Evolutionary conservation across 2,329 filamentous ascomycete species (phyloP).

Genomic region (Magnaporthiopsis incrustans): DNA sequence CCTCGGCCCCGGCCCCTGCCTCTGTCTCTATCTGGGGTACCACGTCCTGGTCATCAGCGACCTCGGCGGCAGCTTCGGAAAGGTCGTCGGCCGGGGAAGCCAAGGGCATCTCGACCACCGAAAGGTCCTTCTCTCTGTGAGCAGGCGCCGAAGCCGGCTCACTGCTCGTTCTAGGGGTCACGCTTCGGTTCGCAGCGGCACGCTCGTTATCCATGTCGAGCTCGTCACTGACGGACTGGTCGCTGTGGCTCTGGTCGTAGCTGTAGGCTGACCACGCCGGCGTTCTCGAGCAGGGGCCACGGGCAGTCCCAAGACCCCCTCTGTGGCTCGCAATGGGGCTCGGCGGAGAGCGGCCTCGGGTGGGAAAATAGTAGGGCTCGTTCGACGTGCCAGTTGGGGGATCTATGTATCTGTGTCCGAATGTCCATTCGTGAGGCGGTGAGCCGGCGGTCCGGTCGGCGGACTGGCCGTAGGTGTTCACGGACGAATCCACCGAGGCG

Average conservation of each 20-base stretch:
- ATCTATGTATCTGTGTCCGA: constrained; percentile 29
- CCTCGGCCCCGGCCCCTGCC: background rate
- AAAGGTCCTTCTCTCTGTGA: background rate
- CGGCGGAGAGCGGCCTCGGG: constrained; percentile 45
- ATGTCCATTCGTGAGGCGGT: constrained; percentile 34
- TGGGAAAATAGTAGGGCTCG: constrained; percentile 37
- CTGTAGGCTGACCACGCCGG: constrained; percentile 14
- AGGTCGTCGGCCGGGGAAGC: background rate
- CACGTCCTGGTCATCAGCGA: background rate
- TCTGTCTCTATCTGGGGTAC: background rate
- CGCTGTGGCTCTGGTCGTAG: constrained; percentile 7
- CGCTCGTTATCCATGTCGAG: background rate
- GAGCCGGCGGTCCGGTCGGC: constrained; percentile 30
- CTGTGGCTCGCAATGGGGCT: constrained; percentile 39
- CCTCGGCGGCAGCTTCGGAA: background rate
- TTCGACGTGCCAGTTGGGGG: constrained; percentile 26
- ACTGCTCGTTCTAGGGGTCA: constrained; percentile 3
- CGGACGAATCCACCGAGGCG: constrained; percentile 27
- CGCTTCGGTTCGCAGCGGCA: background rate
- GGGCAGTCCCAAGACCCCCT: constrained; percentile 22
- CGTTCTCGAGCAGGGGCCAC: constrained; percentile 12
- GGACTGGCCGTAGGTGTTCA: constrained; percentile 22
- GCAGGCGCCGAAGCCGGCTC: background rate
- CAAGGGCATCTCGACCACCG: background rate
- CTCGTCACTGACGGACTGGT: background rate